Conservation (phyloP, 208 protist species). For the Perkinsela sp. region DNA sequence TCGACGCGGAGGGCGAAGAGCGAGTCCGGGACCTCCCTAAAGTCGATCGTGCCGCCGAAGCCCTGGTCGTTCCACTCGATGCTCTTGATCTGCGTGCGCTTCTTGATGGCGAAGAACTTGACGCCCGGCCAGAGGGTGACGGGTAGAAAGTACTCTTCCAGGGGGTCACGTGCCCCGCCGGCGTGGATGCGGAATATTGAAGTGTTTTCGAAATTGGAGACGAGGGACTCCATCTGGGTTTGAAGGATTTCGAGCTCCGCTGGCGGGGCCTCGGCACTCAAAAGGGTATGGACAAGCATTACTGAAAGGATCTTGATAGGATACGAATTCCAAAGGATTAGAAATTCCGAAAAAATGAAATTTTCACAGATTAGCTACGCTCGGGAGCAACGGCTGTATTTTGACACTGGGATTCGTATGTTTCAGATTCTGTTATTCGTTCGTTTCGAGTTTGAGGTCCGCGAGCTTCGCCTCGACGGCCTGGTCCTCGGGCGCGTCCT, state of each 20-base stretch:
- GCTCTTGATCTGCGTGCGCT: background rate
- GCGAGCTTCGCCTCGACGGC: slow-evolving; percentile 1
- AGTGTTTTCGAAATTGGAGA: background rate
- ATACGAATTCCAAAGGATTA: too few relatives aligned
- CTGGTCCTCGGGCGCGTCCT: slow-evolving; percentile 23
- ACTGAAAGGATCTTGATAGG: too few relatives aligned
- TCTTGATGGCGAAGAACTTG: background rate
- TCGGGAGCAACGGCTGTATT: too few relatives aligned
- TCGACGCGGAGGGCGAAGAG: background rate
- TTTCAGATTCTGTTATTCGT: background rate
- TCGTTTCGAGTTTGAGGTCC: background rate
- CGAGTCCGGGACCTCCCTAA: background rate
- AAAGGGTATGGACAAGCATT: too few relatives aligned
- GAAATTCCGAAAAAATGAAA: too few relatives aligned
- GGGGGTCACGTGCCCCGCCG: too few relatives aligned
- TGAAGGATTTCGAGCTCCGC: too few relatives aligned
- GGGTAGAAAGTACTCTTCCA: background rate
- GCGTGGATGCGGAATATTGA: background rate
- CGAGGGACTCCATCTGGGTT: background rate
- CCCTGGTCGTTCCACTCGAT: background rate
- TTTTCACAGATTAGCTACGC: too few relatives aligned
- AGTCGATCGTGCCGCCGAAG: background rate
- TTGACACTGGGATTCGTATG: too few relatives aligned
- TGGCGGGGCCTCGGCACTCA: too few relatives aligned
- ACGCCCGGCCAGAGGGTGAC: background rate